A percentile compares a stretch with the other conserved stretches of the same genome.
Evolutionary conservation across 257 asterid genomes (phyloP).

Genomic region (Thymus mandschuricus): DNA sequence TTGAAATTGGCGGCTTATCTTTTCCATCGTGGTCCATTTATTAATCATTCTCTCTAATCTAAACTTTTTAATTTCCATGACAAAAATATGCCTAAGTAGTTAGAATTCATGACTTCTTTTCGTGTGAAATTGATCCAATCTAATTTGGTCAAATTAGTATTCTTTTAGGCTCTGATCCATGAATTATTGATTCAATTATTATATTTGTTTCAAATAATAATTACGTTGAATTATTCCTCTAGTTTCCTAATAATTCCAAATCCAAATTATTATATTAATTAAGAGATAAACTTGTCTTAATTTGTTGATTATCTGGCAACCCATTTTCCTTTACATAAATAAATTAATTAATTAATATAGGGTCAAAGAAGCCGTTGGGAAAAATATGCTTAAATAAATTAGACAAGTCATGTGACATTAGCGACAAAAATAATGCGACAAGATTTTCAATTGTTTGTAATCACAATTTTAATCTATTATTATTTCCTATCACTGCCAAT

Average conservation of each 20-base stretch:
- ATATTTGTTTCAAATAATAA: not conserved
- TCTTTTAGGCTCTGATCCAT: no score
- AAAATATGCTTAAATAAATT: conserved; percentile 2
- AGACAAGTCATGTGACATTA: conserved; percentile 34
- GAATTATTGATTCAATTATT: no score
- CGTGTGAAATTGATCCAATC: not conserved
- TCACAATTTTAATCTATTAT: not conserved
- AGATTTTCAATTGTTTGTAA: not conserved
- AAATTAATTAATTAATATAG: no score
- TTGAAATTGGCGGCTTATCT: conserved; percentile 16
- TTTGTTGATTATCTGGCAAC: not conserved
- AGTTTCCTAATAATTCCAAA: not conserved
- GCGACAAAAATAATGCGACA: conserved; percentile 12
- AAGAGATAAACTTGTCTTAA: not conserved
- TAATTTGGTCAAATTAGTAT: not conserved
- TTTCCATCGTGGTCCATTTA: conserved; percentile 19
- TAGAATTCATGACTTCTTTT: not conserved
- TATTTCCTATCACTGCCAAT: conserved; percentile 13
- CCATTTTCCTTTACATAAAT: not conserved
- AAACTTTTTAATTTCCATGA: not conserved
- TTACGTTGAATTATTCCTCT: not conserved
- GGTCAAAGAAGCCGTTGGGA: conserved; percentile 19
- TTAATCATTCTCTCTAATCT: not conserved
- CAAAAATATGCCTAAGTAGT: not conserved
- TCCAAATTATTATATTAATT: not conserved